Evolutionary conservation across 192 early-diverging fungal genomes (phyloP), one percentile per base, ranked within the genome.

Genomic region (Radiomyces spectabilis): DNA sequence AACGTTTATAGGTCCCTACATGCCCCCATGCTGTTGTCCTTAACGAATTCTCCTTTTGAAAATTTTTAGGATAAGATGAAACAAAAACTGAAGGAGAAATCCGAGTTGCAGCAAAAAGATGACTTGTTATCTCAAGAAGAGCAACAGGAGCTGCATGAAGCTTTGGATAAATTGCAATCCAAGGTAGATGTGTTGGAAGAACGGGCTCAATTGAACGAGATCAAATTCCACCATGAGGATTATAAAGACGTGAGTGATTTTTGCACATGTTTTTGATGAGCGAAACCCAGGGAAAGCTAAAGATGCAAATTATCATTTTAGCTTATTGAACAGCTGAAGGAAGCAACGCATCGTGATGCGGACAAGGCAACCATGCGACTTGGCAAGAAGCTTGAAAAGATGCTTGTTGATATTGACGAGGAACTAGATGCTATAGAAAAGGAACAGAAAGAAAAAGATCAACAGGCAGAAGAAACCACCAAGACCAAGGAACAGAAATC

Each of bases 301-400:
- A 40, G 39, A 8, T 2, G 7, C 21, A 19, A 18, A 40, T 18
- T 19, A 40, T n/a, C n/a, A n/a, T 1, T 13, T 47, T 3, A 78
- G 77, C 63, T 76, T 37, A 74, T 72, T 42, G 69, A 72, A 56
- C 69, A 72, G 52, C 42, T 76, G 12, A 65, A 77, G 22, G 69
- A 61, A 40, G 76, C 66, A 25, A 66, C 63, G 22, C 54, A 68
- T 44, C 63, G 57, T 26, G 50, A 77, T 49, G 65, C 77, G 5
- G 51, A 74, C 45, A 78, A 81, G 32, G 68, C 71, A 2, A 68
- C 75, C 4, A 62, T 68, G 41, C 64, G 77, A 24, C 66, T 88
- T 49, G 77, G 80, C 13, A 59, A 65, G 24, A 79, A 76, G 24
- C 72, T 91, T 6, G 84, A 88, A 67, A 88, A 86, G 66, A 87